phyloP scores from a whole-genome alignment of 345 rosid species.

The Litchi chinensis region DNA sequence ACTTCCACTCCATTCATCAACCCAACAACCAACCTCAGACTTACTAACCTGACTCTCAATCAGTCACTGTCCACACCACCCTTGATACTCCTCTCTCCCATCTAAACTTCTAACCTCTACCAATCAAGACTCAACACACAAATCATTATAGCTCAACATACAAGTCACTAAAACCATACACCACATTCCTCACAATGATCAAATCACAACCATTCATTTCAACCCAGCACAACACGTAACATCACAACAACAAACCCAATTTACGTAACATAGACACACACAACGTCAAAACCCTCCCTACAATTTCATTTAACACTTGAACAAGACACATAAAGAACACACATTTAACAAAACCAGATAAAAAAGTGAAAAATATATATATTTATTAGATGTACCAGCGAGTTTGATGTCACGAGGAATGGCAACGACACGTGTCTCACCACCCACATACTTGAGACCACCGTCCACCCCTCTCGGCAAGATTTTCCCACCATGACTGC shows the following conservation, averaged over 20 bases:
- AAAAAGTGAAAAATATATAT: not conserved
- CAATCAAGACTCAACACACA: not conserved
- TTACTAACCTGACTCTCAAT: not conserved
- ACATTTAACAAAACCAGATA: not conserved
- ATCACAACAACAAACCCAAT: not conserved
- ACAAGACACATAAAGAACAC: too few species aligned
- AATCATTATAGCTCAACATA: not conserved
- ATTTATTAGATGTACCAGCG: conserved; percentile 44
- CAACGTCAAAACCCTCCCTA: not conserved
- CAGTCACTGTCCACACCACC: not conserved
- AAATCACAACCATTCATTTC: not conserved
- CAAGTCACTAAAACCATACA: not conserved
- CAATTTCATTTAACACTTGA: too few species aligned
- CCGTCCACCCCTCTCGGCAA: conserved; percentile 68
- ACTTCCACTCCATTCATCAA: too few species aligned
- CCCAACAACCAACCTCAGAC: not conserved
- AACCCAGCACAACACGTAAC: not conserved
- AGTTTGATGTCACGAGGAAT: conserved; percentile 56
- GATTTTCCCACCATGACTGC: conserved; percentile 92
- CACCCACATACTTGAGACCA: conserved; percentile 82
- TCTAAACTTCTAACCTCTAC: not conserved
- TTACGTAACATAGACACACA: not conserved
- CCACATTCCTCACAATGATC: not conserved
- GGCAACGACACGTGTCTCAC: conserved; percentile 85
- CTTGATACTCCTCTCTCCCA: not conserved